These are phyloP conservation scores for Diaporthe batatas DNA, from an alignment of 2,329 filamentous ascomycete species.

Conservation along the genomic window DNA sequence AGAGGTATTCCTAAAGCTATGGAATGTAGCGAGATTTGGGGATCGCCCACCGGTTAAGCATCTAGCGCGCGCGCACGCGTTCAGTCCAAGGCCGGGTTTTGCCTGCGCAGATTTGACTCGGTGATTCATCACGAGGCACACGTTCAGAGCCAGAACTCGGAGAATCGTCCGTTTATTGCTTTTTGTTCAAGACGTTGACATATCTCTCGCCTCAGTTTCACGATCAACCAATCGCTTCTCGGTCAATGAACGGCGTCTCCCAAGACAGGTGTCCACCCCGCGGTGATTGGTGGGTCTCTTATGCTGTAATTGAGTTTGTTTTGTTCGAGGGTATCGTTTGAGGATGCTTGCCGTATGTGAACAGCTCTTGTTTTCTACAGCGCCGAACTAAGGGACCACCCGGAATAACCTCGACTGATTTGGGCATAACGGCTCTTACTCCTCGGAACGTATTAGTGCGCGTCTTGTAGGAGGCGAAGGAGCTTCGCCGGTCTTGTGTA, in stretches of 20 bases:
- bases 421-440: no score
- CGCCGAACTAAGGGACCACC: accelerated
- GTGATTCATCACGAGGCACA: background rate
- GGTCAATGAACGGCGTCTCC: background rate
- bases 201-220: background rate
- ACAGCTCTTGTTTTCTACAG: background rate
- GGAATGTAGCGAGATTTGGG: background rate
- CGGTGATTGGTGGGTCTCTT: background rate
- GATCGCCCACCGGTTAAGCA: background rate
- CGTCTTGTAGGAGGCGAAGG: no score
- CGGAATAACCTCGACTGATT: background rate
- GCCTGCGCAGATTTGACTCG: background rate
- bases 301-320: background rate
- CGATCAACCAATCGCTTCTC: constrained; percentile 7
- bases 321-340: background rate
- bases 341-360: background rate
- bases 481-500: no score
- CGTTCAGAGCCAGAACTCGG: background rate
- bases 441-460: background rate
- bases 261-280: background rate
- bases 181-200: background rate
- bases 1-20: background rate
- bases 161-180: background rate
- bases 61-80: no score
- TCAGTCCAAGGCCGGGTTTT: background rate